These are phyloP conservation scores for Alternaria panax DNA, from an alignment of 2,329 filamentous ascomycete genomes.

Conservation along the genomic window DNA sequence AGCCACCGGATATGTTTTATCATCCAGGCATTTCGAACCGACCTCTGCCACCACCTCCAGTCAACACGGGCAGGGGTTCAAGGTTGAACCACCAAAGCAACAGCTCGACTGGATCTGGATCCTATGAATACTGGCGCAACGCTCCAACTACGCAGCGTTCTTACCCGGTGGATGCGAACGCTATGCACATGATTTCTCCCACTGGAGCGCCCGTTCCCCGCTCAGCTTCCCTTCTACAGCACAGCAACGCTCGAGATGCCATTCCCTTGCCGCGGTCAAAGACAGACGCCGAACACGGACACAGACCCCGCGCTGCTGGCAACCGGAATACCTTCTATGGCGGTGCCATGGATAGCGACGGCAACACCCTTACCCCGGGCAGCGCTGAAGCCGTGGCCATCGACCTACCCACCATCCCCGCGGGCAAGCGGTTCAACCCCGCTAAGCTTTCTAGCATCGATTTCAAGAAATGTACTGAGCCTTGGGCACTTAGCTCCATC, in stretches of 20 bases:
- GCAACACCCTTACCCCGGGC: slow-evolving; percentile 63
- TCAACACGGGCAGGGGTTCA: slow-evolving; percentile 58
- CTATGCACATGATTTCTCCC: slow-evolving; percentile 43
- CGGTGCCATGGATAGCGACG: slow-evolving; percentile 51
- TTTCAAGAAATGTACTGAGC: slow-evolving; percentile 84
- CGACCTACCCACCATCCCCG: slow-evolving; percentile 84
- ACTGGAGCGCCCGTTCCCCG: slow-evolving; percentile 45
- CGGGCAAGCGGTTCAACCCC: slow-evolving; percentile 81
- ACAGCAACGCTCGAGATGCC: slow-evolving; percentile 79
- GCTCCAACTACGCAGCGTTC: slow-evolving; percentile 41
- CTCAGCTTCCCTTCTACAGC: slow-evolving; percentile 74
- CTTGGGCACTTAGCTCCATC: slow-evolving; percentile 92
- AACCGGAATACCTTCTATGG: slow-evolving; percentile 48
- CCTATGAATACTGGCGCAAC: slow-evolving; percentile 58
- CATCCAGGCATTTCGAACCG: slow-evolving; percentile 77
- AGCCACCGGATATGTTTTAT: slow-evolving; percentile 91
- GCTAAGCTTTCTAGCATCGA: slow-evolving; percentile 81
- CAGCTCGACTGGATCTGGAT: slow-evolving; percentile 40
- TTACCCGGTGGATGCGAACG: slow-evolving; percentile 43
- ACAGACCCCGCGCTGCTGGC: slow-evolving; percentile 51
- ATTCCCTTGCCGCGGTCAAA: slow-evolving; percentile 88
- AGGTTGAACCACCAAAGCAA: slow-evolving; percentile 52
- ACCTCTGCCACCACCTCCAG: slow-evolving; percentile 69
- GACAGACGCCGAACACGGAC: slow-evolving; percentile 80
- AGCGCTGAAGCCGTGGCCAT: slow-evolving; percentile 66